Base-by-base conservation (phyloP, 768 basidiomycete species). In the Russula compacta region DNA sequence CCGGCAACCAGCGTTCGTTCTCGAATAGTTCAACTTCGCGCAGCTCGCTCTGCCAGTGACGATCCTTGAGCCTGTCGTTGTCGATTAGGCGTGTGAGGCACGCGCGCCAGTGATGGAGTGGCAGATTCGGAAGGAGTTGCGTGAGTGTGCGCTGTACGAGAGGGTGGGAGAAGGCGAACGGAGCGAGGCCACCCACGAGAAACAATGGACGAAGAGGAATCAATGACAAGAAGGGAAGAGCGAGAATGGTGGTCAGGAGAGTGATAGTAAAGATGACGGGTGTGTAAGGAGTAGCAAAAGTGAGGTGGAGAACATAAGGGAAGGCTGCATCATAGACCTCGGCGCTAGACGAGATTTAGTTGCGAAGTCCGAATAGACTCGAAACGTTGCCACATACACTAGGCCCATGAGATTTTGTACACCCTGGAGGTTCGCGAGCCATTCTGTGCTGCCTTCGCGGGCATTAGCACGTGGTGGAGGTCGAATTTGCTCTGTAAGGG, bases 371-470 rank as follows among this genome's bases (percentile, higher is more conserved):
- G 11, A 32, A 35, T 6, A 40, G 40, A n/a, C 29, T 49, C 14
- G 11, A 59, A 40, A 49, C 4, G 29, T n/a, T 29, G 32, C n/a
- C 6, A 74, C 88, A 65, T 72, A 92, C 89, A 85, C 74, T 7
- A 80, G 74, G 6, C 91, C 92, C 92, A 95, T 94, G 35, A 95
- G 80, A 66, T 95, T 95, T 70, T 95, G 93, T 33, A 95, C 88
- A 1, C 80, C 92, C 73, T 94, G 92, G 3, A 95, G 74, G 64
- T 94, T 95, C 15, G 88, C 86, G 62, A 87, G 86, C 85, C 90
- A 94, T 60, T 89, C 87, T 0, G 84, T 79, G 11, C 83, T 81
- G 4, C 84, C 86, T 67, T 92, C 88, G 3, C 79, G 68, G 1
- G 77, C 68, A 19, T 75, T 73, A 15, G 74, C 69, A 9, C 73